phyloP scores from a whole-genome alignment of 169 alveolate species.

The Eimeria brunetti region DNA sequence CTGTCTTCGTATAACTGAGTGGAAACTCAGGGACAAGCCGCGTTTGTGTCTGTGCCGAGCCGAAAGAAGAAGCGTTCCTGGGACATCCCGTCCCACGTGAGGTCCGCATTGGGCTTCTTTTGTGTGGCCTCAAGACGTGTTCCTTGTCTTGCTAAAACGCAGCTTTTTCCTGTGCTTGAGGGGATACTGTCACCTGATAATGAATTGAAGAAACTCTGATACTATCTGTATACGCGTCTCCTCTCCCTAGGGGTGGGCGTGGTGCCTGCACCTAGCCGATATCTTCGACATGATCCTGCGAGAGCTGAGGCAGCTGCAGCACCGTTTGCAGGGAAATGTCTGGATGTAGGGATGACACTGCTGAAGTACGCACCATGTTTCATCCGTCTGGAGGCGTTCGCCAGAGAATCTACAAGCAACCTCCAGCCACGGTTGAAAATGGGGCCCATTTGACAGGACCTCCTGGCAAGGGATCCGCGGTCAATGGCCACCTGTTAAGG shows the following conservation, averaged over 20 bases:
- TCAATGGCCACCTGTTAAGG: not conserved
- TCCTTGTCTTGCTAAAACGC: not conserved
- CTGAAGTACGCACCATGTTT: not conserved
- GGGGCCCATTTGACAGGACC: not conserved
- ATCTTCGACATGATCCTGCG: conserved; percentile 1
- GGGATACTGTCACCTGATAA: not conserved
- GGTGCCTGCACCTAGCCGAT: not conserved
- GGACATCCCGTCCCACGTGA: not conserved
- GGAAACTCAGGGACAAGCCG: not conserved
- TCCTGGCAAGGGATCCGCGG: too few relatives aligned
- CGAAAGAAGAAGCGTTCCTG: not conserved
- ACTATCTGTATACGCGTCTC: not conserved
- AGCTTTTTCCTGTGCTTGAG: not conserved
- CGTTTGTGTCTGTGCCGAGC: not conserved
- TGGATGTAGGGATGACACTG: not conserved
- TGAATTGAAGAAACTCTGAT: not conserved
- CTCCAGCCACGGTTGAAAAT: not conserved
- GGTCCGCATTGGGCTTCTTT: not conserved
- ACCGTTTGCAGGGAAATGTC: not conserved
- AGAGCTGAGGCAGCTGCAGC: not conserved
- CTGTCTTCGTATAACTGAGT: not conserved
- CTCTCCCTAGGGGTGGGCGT: not conserved
- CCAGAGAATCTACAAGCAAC: not conserved
- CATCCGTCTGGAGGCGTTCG: conserved; percentile 2
- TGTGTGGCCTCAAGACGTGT: not conserved